phyloP scores from a whole-genome alignment of 495 filamentous ascomycete species.

The Hyaloscypha variabilis region DNA sequence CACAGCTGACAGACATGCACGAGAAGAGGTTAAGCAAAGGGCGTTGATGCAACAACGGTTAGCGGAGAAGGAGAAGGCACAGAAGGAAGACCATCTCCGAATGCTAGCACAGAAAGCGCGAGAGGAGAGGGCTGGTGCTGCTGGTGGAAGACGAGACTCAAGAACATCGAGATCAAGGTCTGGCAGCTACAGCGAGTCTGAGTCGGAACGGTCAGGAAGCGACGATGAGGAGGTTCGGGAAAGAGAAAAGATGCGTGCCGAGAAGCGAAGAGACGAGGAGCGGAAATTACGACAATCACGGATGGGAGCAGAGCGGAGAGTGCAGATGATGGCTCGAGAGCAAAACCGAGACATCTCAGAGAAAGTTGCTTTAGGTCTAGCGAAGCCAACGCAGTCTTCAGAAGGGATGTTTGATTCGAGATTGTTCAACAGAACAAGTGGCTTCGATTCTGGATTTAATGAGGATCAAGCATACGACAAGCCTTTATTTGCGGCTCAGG shows the following conservation, averaged over 20 bases:
- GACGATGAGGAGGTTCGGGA: slow-evolving; percentile 78
- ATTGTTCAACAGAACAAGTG: slow-evolving; percentile 91
- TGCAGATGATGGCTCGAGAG: slow-evolving; percentile 91
- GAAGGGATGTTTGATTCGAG: slow-evolving; percentile 97
- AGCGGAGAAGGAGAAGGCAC: slow-evolving; percentile 92
- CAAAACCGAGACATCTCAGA: slow-evolving; percentile 97
- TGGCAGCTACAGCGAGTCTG: slow-evolving; percentile 57
- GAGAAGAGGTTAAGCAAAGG: slow-evolving; percentile 92
- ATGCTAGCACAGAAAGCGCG: slow-evolving; percentile 88
- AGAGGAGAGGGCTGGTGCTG: slow-evolving; percentile 68
- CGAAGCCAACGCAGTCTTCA: slow-evolving; percentile 86
- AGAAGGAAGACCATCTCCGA: slow-evolving; percentile 93
- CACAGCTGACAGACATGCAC: slow-evolving; percentile 90
- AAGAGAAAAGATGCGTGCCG: slow-evolving; percentile 74
- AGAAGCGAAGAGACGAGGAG: slow-evolving; percentile 80
- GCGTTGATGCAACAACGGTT: slow-evolving; percentile 95
- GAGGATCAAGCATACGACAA: slow-evolving; percentile 98
- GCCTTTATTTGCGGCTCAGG: slow-evolving; percentile 93
- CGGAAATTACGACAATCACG: slow-evolving; percentile 89
- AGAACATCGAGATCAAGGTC: slow-evolving; percentile 47
- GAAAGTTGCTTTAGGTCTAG: slow-evolving; percentile 92
- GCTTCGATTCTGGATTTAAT: slow-evolving; percentile 89
- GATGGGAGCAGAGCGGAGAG: slow-evolving; percentile 89
- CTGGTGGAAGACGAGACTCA: slow-evolving; percentile 47
- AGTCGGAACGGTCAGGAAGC: slow-evolving; percentile 60